These are phyloP conservation scores for Apiospora sp. DNA, from an alignment of 2,329 filamentous ascomycete genomes.

Conservation along the genomic window DNA sequence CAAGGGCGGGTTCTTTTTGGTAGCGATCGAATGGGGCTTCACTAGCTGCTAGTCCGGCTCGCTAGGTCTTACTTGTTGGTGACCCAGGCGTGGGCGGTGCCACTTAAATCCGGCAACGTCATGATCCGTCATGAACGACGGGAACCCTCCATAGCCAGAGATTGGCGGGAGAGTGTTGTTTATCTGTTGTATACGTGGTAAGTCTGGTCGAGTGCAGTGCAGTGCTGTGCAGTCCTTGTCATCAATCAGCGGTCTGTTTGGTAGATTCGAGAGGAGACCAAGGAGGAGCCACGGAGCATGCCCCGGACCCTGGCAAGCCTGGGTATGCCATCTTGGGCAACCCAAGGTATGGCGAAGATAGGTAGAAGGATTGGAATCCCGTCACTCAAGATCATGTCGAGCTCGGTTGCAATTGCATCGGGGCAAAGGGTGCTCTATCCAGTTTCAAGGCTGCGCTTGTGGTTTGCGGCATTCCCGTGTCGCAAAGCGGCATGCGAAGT, in stretches of 20 bases:
- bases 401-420: conserved; percentile 5
- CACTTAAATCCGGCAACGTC: conserved; percentile 19
- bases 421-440: background rate
- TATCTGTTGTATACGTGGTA: background rate
- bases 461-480: conserved; percentile 17
- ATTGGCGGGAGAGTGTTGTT: background rate
- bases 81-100: conserved; percentile 6
- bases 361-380: background rate
- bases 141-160: background rate
- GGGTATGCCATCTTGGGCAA: background rate
- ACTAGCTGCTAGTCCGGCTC: conserved; percentile 8
- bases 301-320: background rate
- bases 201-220: background rate
- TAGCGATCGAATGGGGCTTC: conserved; percentile 20
- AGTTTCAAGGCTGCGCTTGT: conserved; percentile 6
- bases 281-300: background rate
- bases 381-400: background rate
- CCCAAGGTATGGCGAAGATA: background rate
- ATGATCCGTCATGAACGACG: conserved; percentile 12
- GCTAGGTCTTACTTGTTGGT: conserved; percentile 13
- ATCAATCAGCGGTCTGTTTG: background rate
- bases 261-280: background rate
- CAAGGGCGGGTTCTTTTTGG: conserved; percentile 1
- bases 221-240: background rate
- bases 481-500: conserved; percentile 12